Evolutionary conservation across 2,329 filamentous ascomycete species (phyloP).

Genomic region (Fusarium nodosum): DNA sequence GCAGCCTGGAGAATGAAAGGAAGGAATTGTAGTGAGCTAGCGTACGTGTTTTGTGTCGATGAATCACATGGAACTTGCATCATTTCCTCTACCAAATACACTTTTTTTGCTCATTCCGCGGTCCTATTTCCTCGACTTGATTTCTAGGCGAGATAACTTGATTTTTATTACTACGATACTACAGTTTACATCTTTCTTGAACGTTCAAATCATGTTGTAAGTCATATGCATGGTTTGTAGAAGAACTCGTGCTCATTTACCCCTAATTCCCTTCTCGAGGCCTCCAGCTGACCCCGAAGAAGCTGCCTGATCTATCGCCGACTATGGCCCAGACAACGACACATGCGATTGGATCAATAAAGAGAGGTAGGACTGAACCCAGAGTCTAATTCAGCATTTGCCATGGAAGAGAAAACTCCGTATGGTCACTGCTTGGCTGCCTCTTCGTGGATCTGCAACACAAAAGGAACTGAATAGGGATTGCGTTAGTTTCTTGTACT

Average conservation of each 20-base stretch:
- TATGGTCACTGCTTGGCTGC: not conserved
- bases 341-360: not conserved
- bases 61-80: not conserved
- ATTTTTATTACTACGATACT: not conserved
- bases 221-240: fast-evolving
- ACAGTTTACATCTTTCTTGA: too few species aligned
- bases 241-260: fast-evolving
- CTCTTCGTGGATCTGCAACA: not conserved
- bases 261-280: not conserved
- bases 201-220: fast-evolving
- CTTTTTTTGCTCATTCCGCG: not conserved
- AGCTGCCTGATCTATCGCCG: not conserved
- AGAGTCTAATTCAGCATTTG: not conserved
- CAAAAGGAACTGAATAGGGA: not conserved
- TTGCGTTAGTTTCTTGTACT: too few species aligned
- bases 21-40: not conserved
- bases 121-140: too few species aligned
- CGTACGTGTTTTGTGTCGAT: not conserved
- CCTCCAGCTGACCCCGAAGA: not conserved
- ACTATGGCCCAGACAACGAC: not conserved
- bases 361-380: not conserved
- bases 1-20: not conserved
- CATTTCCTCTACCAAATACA: not conserved
- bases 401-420: not conserved
- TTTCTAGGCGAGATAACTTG: not conserved